These are phyloP conservation scores for Phytophthora ramorum DNA, from an alignment of 352 stramenopile species.

Conservation along the genomic window DNA sequence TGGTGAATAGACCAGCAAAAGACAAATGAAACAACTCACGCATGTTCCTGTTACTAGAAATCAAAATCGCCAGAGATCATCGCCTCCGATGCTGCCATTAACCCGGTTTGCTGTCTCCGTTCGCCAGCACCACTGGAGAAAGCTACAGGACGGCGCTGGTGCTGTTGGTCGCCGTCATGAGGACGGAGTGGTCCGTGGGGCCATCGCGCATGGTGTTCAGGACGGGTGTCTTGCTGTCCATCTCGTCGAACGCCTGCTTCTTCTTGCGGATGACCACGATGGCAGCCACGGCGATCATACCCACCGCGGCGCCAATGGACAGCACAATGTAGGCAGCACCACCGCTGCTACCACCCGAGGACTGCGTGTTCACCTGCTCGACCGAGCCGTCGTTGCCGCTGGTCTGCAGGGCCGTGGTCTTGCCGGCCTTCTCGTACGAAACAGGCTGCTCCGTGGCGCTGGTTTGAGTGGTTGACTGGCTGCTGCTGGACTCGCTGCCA, in stretches of 20 bases:
- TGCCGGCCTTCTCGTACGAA: constrained; percentile 24
- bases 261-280: constrained; percentile 63
- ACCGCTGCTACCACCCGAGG: neutral
- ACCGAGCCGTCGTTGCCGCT: constrained; percentile 22
- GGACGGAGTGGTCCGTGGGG: constrained; percentile 37
- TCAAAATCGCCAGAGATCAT: constrained; percentile 12
- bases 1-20: neutral
- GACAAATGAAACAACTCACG: constrained; percentile 12
- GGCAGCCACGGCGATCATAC: constrained; percentile 45
- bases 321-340: constrained; percentile 28
- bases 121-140: neutral
- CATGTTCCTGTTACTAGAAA: constrained; percentile 21
- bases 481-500: constrained; percentile 12
- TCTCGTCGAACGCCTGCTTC: constrained; percentile 61
- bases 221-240: constrained; percentile 63
- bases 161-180: constrained; percentile 58
- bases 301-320: constrained; percentile 27
- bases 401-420: constrained; percentile 15
- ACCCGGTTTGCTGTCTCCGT: constrained; percentile 14
- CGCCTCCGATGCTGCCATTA: too few relatives aligned
- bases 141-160: constrained; percentile 52
- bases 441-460: constrained; percentile 7
- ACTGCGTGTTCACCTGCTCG: constrained; percentile 41
- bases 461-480: constrained; percentile 1
- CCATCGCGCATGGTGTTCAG: too few relatives aligned